Evolutionary conservation across 768 basidiomycete species (phyloP).

Genomic region (Porphyrellus cyaneotinctus): DNA sequence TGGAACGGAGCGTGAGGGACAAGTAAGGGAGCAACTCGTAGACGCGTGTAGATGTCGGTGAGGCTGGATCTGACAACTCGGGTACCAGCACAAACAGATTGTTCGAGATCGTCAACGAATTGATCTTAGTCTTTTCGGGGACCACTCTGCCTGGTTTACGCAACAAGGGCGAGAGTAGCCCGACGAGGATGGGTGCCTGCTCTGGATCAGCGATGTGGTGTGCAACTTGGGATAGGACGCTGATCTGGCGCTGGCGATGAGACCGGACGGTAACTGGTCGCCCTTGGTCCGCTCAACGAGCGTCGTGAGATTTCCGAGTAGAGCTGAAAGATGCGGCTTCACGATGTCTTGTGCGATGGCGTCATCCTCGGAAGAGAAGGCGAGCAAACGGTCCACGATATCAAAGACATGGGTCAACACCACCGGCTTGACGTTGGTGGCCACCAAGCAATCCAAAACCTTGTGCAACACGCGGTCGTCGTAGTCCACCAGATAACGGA

Average conservation of each 20-base stretch:
- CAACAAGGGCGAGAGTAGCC: slow-evolving; percentile 74
- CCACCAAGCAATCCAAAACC: slow-evolving; percentile 77
- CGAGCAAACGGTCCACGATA: slow-evolving; percentile 70
- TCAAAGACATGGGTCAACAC: slow-evolving; percentile 83
- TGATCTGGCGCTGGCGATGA: slow-evolving; percentile 79
- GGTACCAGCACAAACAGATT: slow-evolving; percentile 65
- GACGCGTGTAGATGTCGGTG: slow-evolving; percentile 45
- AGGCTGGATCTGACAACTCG: slow-evolving; percentile 47
- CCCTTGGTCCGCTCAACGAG: slow-evolving; percentile 64
- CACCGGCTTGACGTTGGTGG: slow-evolving; percentile 79
- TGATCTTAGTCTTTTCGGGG: slow-evolving; percentile 81
- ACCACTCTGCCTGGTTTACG: slow-evolving; percentile 72
- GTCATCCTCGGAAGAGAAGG: slow-evolving; percentile 48
- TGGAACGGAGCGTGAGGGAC: slow-evolving; percentile 72
- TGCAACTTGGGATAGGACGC: slow-evolving; percentile 75
- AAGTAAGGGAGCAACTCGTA: slow-evolving; percentile 70
- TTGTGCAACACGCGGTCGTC: slow-evolving; percentile 68
- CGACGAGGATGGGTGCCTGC: slow-evolving; percentile 71
- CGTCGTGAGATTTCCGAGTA: slow-evolving; percentile 68
- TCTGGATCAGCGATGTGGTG: slow-evolving; percentile 62
- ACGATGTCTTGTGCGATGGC: slow-evolving; percentile 50
- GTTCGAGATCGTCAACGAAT: slow-evolving; percentile 69
- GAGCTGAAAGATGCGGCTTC: slow-evolving; percentile 62
- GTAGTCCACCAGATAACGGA: slow-evolving; percentile 63
- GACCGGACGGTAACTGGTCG: slow-evolving; percentile 47